A percentile compares a stretch with the other conserved stretches of the same genome.
Conservation (phyloP, 805 yeast species). For the Cyberlindnera veronae region DNA sequence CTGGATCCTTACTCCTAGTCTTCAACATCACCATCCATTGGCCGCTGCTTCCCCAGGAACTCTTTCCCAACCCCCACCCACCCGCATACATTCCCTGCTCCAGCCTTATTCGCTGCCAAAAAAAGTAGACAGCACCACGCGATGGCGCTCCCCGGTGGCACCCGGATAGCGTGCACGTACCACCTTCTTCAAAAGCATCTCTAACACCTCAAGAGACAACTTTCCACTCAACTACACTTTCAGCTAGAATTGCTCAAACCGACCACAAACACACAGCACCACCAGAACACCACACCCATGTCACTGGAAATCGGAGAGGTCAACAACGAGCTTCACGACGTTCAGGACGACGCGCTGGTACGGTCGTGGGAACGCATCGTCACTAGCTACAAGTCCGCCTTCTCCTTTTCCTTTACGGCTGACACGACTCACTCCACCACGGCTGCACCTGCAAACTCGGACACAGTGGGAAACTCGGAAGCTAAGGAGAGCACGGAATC, state of each 20-base stretch:
- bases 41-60: neutral
- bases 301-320: conserved; percentile 19
- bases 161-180: neutral
- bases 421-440: neutral
- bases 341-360: conserved; percentile 10
- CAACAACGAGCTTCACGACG: conserved; percentile 15
- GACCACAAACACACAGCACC: neutral
- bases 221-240: neutral
- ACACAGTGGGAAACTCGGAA: no score
- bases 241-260: neutral
- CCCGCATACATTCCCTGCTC: no score
- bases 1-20: neutral
- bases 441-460: neutral
- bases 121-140: conserved; percentile 1
- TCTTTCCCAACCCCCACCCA: neutral
- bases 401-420: neutral
- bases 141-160: neutral
- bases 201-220: no score
- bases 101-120: conserved; percentile 2
- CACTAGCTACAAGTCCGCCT: conserved; percentile 7
- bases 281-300: conserved; percentile 7
- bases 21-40: neutral
- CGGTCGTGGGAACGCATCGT: conserved; percentile 15
- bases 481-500: no score
- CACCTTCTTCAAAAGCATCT: no score